Conservation (phyloP, 1,139 yeast species). For the Casaregolazyma suthepensis region DNA sequence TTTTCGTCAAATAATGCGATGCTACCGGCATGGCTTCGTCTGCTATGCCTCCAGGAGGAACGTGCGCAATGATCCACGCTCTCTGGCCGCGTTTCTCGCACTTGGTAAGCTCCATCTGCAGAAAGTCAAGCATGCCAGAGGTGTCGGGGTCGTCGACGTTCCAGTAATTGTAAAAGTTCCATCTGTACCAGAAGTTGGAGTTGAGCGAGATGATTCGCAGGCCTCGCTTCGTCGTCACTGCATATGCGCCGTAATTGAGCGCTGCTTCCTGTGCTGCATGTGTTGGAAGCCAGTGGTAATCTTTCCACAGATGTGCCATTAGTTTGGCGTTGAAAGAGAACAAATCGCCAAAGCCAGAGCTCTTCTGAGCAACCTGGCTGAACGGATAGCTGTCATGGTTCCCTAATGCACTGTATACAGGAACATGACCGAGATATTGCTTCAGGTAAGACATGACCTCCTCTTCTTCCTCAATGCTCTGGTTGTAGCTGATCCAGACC, state of each 20-base stretch:
- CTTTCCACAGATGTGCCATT: constrained; percentile 52
- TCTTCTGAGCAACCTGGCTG: constrained; percentile 57
- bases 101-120: constrained; percentile 54
- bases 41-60: constrained; percentile 45
- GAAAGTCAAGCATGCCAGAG: constrained; percentile 58
- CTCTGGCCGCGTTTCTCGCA: constrained; percentile 53
- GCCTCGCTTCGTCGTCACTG: constrained; percentile 51
- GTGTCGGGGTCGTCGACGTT: constrained; percentile 52
- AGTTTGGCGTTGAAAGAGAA: constrained; percentile 57
- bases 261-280: constrained; percentile 24
- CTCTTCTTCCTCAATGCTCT: constrained; percentile 50
- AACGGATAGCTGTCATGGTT: constrained; percentile 72
- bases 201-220: constrained; percentile 59
- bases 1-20: constrained; percentile 49
- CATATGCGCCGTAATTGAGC: constrained; percentile 57
- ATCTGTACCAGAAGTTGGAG: constrained; percentile 60
- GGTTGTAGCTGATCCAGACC: constrained; percentile 45
- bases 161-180: constrained; percentile 59
- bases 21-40: constrained; percentile 61
- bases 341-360: constrained; percentile 42
- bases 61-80: constrained; percentile 69
- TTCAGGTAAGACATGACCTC: constrained; percentile 49
- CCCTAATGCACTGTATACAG: constrained; percentile 62
- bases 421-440: constrained; percentile 45
- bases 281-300: constrained; percentile 28